phyloP scores from a whole-genome alignment of 1,284 basidiomycete genomes.

The Austroboletus olivaceoglutinosus region DNA sequence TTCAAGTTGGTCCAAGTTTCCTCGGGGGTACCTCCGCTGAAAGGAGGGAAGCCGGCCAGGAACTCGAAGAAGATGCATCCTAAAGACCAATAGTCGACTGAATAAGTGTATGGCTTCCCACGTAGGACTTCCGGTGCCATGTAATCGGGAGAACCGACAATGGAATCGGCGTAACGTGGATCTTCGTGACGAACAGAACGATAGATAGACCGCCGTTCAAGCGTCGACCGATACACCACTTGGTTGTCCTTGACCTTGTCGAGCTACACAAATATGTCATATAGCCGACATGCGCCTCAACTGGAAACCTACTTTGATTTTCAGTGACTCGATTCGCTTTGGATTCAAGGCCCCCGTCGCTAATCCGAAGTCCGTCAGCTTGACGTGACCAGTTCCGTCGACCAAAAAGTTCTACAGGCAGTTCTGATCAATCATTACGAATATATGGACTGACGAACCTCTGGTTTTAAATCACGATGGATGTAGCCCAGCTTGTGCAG shows the following conservation, averaged over 20 bases:
- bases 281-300: background rate
- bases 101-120: slow-evolving; percentile 92
- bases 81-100: slow-evolving; percentile 98
- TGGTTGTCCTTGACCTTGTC: slow-evolving; percentile 96
- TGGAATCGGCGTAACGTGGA: slow-evolving; percentile 94
- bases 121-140: slow-evolving; percentile 94
- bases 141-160: slow-evolving; percentile 98
- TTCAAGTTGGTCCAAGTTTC: slow-evolving; percentile 99
- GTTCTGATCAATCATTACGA: background rate
- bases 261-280: slow-evolving; percentile 50
- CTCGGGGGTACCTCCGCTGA: slow-evolving; percentile 92
- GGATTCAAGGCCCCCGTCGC: slow-evolving; percentile 97
- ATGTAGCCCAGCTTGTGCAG: slow-evolving; percentile 95
- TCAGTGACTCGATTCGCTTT: slow-evolving; percentile 91
- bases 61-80: slow-evolving; percentile 99
- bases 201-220: slow-evolving; percentile 95
- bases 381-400: slow-evolving; percentile 94
- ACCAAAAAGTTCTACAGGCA: slow-evolving; percentile 90
- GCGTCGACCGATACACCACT: slow-evolving; percentile 87
- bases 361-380: slow-evolving; percentile 97
- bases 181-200: slow-evolving; percentile 90
- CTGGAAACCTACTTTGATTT: slow-evolving; percentile 67
- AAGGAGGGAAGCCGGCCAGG: slow-evolving; percentile 96
- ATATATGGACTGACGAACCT: slow-evolving; percentile 49
- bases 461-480: slow-evolving; percentile 96